These are phyloP conservation scores for Allomyces javanicus DNA, from an alignment of 192 early-diverging fungal species.

Conservation along the genomic window DNA sequence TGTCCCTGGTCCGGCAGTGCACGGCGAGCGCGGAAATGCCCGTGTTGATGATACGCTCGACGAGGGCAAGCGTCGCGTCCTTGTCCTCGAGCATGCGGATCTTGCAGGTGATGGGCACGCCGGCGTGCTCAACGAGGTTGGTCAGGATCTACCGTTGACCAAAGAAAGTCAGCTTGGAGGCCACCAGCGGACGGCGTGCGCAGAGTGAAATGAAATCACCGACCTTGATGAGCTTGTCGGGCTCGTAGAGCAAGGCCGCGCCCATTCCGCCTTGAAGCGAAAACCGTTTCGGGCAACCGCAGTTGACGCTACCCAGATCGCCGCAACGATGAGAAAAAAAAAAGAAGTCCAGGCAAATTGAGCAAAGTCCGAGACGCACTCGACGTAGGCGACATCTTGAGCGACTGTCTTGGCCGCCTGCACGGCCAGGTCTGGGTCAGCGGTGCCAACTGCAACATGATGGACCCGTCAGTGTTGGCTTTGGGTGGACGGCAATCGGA, in stretches of 20 bases:
- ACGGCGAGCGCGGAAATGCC: constrained; percentile 72
- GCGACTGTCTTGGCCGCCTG: constrained; percentile 55
- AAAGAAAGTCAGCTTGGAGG: too few relatives aligned
- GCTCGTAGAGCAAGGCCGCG: constrained; percentile 66
- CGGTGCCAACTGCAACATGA: constrained; percentile 42
- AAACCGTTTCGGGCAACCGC: constrained; percentile 93
- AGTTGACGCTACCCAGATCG: constrained; percentile 83
- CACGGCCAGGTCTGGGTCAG: constrained; percentile 64
- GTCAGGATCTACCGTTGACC: constrained; percentile 29
- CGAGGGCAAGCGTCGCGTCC: constrained; percentile 61
- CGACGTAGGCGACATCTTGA: not conserved
- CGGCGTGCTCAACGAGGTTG: constrained; percentile 46
- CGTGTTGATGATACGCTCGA: constrained; percentile 60
- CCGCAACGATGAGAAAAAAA: constrained; percentile 24
- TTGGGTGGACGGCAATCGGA: too few relatives aligned
- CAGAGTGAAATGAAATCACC: too few relatives aligned
- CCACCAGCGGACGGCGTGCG: too few relatives aligned
- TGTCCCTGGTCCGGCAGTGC: constrained; percentile 65
- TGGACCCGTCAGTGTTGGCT: too few relatives aligned
- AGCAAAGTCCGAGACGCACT: constrained; percentile 5
- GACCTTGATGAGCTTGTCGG: constrained; percentile 46
- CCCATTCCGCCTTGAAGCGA: constrained; percentile 89
- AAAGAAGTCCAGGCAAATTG: not conserved
- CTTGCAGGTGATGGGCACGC: constrained; percentile 48
- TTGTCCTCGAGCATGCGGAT: constrained; percentile 40